Evolutionary conservation across 352 stramenopile genomes (phyloP).

Genomic region (Thalassiosira mediterranea): DNA sequence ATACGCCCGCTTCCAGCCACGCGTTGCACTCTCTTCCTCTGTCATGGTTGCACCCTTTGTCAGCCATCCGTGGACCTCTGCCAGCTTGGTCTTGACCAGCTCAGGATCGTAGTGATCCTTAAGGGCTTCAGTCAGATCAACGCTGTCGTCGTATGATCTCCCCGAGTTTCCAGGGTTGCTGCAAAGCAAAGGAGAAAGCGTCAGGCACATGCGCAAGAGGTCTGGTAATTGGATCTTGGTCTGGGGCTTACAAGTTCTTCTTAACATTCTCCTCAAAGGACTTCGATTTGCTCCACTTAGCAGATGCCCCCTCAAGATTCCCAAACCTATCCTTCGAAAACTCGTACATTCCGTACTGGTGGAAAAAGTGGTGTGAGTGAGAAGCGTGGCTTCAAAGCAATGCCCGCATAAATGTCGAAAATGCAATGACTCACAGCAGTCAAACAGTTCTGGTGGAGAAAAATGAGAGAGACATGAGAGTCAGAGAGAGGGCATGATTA

Average conservation of each 20-base stretch:
- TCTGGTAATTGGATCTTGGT: background rate
- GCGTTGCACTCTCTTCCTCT: constrained; percentile 39
- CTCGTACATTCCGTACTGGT: constrained; percentile 64
- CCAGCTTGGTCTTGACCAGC: constrained; percentile 39
- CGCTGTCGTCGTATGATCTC: constrained; percentile 39
- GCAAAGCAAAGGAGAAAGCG: constrained; percentile 5
- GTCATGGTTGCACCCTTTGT: constrained; percentile 36
- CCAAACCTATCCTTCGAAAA: constrained; percentile 55
- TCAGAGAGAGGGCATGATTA: too few species aligned
- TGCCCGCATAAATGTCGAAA: constrained; percentile 65
- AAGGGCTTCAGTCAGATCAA: constrained; percentile 48
- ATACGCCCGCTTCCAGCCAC: constrained; percentile 48
- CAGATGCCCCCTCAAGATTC: constrained; percentile 7
- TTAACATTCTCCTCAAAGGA: constrained; percentile 54
- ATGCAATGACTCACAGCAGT: constrained; percentile 64
- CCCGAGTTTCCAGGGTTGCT: constrained; percentile 51
- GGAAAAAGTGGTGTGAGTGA: constrained; percentile 77
- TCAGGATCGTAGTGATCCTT: constrained; percentile 59
- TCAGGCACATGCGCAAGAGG: background rate
- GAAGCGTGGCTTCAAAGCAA: constrained; percentile 71
- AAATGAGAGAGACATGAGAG: too few species aligned
- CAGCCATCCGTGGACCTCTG: constrained; percentile 56
- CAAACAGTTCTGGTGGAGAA: constrained; percentile 35
- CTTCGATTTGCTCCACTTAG: constrained; percentile 48
- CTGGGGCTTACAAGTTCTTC: constrained; percentile 35